phyloP scores from a whole-genome alignment of 2,329 filamentous ascomycete genomes.

The Trichoderma pleuroti region DNA sequence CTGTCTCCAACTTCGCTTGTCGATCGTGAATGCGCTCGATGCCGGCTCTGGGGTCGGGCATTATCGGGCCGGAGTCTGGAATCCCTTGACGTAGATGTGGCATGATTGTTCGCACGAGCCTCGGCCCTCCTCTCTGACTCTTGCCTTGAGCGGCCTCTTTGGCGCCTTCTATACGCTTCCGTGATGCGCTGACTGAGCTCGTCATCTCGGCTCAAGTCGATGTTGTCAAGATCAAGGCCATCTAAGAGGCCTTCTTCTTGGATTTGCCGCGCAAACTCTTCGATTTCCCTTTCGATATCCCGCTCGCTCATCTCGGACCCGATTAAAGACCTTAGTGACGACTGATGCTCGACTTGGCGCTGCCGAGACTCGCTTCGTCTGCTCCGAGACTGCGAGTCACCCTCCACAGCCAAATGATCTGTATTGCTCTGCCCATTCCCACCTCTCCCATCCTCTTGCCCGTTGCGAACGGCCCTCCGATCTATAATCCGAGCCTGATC shows the following conservation, averaged over 20 bases:
- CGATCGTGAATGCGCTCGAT: constrained; percentile 45
- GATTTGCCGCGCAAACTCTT: constrained; percentile 86
- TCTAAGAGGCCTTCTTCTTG: constrained; percentile 83
- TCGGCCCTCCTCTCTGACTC: constrained; percentile 46
- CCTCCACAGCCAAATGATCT: constrained; percentile 38
- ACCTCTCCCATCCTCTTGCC: constrained; percentile 22
- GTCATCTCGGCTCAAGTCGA: constrained; percentile 80
- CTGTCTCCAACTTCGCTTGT: constrained; percentile 48
- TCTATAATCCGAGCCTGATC: constrained; percentile 32
- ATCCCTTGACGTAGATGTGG: constrained; percentile 34
- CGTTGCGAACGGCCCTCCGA: constrained; percentile 31
- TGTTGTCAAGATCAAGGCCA: constrained; percentile 82
- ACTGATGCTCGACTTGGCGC: constrained; percentile 79
- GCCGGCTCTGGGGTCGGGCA: constrained; percentile 31
- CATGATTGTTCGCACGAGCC: constrained; percentile 34
- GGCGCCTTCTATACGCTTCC: constrained; percentile 76
- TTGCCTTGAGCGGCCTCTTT: constrained; percentile 57
- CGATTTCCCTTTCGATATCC: constrained; percentile 82
- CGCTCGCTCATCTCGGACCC: constrained; percentile 72
- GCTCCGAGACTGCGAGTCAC: constrained; percentile 29
- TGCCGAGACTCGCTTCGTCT: constrained; percentile 46
- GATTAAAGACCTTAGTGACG: constrained; percentile 79
- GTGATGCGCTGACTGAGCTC: constrained; percentile 88
- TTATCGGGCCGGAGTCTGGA: constrained; percentile 29
- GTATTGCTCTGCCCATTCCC: constrained; percentile 30